These are phyloP conservation scores for Holtermanniella nyarrowii DNA, from an alignment of 768 basidiomycete species.

Conservation along the genomic window DNA sequence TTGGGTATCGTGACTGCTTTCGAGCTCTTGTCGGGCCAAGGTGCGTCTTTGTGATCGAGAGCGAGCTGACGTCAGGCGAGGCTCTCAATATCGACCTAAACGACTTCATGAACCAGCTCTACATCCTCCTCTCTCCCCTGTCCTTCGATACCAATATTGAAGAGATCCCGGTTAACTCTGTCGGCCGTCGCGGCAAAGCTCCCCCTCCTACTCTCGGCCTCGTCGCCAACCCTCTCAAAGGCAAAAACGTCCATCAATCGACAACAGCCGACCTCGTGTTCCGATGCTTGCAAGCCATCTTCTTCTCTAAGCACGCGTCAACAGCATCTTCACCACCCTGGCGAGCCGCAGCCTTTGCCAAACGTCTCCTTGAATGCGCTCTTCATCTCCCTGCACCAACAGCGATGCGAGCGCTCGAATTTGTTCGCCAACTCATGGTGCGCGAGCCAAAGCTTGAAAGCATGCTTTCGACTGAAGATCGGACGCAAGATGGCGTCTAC, in stretches of 20 bases:
- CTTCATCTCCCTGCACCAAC: constrained; percentile 67
- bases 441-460: constrained; percentile 73
- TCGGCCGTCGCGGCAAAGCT: background rate
- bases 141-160: constrained; percentile 60
- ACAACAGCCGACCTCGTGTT: constrained; percentile 59
- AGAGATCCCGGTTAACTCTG: constrained; percentile 40
- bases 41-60: constrained; percentile 41
- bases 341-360: constrained; percentile 83
- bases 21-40: constrained; percentile 91
- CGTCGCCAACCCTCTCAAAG: constrained; percentile 10
- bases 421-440: constrained; percentile 60
- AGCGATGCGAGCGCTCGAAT: constrained; percentile 59
- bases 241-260: constrained; percentile 22
- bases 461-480: constrained; percentile 76
- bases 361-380: constrained; percentile 72
- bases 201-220: background rate
- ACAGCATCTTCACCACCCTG: constrained; percentile 49
- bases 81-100: constrained; percentile 90
- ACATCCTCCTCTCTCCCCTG: constrained; percentile 67
- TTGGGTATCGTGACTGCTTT: constrained; percentile 93
- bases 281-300: constrained; percentile 68
- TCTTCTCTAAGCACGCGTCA: constrained; percentile 59
- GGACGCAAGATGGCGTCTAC: constrained; percentile 73
- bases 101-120: constrained; percentile 77
- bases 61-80: constrained; percentile 56